A percentile compares a stretch with the other conserved stretches of the same genome.
These are phyloP conservation scores for Quercus alba DNA, from an alignment of 306 rosid genomes.

Conservation along the genomic window DNA sequence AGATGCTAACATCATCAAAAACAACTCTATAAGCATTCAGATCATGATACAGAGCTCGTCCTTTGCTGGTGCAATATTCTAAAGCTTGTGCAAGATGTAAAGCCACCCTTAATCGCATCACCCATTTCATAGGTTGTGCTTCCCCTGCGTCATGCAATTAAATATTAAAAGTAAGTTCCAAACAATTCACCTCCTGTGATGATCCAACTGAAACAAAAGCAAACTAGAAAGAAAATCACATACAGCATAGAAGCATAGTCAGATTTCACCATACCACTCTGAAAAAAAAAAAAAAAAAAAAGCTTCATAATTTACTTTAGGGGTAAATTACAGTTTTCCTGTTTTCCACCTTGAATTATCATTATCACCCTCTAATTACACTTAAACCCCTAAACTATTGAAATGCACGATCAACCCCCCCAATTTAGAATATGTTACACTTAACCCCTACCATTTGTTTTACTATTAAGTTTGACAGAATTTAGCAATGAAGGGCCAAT, in stretches of 20 bases:
- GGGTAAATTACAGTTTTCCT: too few species aligned
- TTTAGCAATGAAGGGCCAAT: too few species aligned
- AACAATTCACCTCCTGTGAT: background rate
- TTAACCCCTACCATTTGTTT: too few species aligned
- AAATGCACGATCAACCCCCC: too few species aligned
- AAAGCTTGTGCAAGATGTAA: conserved; percentile 90
- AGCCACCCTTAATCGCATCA: conserved; percentile 95
- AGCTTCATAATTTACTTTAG: background rate
- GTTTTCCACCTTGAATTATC: too few species aligned
- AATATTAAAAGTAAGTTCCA: conserved; percentile 10
- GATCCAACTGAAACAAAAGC: background rate
- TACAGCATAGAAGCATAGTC: conserved; percentile 13
- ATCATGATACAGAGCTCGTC: conserved; percentile 94
- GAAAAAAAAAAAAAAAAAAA: background rate
- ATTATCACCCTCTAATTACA: too few species aligned
- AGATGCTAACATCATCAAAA: conserved; percentile 76
- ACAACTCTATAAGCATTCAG: conserved; percentile 90
- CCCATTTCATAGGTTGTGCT: conserved; percentile 89
- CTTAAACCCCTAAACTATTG: too few species aligned
- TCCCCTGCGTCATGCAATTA: conserved; percentile 65
- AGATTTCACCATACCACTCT: conserved; percentile 1
- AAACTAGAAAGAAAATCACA: conserved; percentile 1
- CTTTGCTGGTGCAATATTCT: conserved; percentile 88
- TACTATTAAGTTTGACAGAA: too few species aligned
- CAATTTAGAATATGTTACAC: too few species aligned